Percentiles rank a stretch among this genome's conserved stretches.
These are phyloP conservation scores for Angomonas deanei DNA, from an alignment of 208 protist species.

Conservation along the genomic window DNA sequence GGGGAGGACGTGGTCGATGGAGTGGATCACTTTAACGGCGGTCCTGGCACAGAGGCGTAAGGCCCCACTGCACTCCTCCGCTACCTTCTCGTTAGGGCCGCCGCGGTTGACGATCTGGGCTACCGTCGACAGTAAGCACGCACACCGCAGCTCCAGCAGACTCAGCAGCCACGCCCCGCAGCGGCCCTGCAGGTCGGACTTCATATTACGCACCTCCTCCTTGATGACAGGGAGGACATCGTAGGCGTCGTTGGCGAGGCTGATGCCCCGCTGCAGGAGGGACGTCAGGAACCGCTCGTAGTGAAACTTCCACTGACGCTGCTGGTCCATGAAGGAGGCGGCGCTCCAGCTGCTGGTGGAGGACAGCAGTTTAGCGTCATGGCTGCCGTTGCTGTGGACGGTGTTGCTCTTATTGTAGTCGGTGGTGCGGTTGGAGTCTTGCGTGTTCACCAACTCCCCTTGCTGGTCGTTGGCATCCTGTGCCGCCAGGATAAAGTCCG, in stretches of 20 bases:
- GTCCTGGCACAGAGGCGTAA: background rate
- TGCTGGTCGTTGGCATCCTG: background rate
- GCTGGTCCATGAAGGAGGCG: conserved; percentile 9
- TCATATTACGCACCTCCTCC: conserved; percentile 6
- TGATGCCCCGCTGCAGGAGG: conserved; percentile 1
- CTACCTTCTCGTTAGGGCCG: background rate
- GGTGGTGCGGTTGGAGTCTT: too few species aligned
- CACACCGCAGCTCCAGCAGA: conserved; percentile 25
- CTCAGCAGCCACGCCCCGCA: conserved; percentile 27
- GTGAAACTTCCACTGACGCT: conserved; percentile 10
- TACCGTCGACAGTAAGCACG: conserved; percentile 8
- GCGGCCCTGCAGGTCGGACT: background rate
- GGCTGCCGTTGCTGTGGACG: background rate
- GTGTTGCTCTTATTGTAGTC: too few species aligned
- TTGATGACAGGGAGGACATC: conserved; percentile 9
- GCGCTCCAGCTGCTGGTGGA: background rate
- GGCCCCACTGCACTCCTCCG: background rate
- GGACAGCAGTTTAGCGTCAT: background rate
- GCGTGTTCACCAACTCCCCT: background rate
- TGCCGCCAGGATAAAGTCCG: background rate
- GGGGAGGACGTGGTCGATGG: conserved; percentile 9
- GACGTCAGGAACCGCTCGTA: conserved; percentile 4
- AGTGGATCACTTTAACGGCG: conserved; percentile 13
- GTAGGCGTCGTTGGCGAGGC: background rate
- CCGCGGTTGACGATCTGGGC: background rate